phyloP scores from a whole-genome alignment of 2,329 filamentous ascomycete species.

The Neofusicoccum umdonicola region DNA sequence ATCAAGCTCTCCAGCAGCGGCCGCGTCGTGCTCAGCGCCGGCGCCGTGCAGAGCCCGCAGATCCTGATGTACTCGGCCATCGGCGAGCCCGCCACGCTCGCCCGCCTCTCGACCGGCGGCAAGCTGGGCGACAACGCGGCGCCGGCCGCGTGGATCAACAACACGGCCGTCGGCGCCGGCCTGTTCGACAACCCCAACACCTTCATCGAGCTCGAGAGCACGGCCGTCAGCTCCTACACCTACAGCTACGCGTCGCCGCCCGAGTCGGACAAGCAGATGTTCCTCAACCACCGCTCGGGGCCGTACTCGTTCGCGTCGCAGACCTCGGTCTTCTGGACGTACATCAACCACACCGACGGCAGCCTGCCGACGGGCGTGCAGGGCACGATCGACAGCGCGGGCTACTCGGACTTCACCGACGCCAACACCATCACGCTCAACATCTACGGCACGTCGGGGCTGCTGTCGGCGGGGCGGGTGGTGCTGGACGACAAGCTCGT shows the following conservation, averaged over 20 bases:
- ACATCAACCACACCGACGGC: conserved; percentile 36
- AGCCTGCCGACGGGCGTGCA: conserved; percentile 48
- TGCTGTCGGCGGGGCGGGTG: conserved; percentile 50
- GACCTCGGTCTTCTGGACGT: conserved; percentile 55
- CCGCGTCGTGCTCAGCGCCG: conserved; percentile 37
- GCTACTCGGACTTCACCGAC: conserved; percentile 40
- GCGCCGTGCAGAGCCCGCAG: conserved; percentile 29
- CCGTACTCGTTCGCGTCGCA: conserved; percentile 55
- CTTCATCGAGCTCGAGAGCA: conserved; percentile 48
- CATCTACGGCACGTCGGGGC: conserved; percentile 56
- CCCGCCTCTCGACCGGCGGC: conserved; percentile 35
- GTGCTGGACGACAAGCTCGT: conserved; percentile 45
- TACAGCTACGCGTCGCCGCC: conserved; percentile 48
- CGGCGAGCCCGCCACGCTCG: conserved; percentile 21
- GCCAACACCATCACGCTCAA: conserved; percentile 55
- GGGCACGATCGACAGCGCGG: conserved; percentile 53
- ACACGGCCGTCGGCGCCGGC: conserved; percentile 48
- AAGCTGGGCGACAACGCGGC: conserved; percentile 30
- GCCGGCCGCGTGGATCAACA: conserved; percentile 49
- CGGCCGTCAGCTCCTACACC: conserved; percentile 47
- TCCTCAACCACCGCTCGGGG: conserved; percentile 49
- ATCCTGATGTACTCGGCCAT: conserved; percentile 44
- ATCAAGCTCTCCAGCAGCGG: conserved; percentile 32
- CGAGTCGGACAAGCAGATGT: conserved; percentile 44
- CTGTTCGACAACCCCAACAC: conserved; percentile 59